Evolutionary conservation across 139 green algal species (phyloP).

Genomic region (Tetraselmis chui): DNA sequence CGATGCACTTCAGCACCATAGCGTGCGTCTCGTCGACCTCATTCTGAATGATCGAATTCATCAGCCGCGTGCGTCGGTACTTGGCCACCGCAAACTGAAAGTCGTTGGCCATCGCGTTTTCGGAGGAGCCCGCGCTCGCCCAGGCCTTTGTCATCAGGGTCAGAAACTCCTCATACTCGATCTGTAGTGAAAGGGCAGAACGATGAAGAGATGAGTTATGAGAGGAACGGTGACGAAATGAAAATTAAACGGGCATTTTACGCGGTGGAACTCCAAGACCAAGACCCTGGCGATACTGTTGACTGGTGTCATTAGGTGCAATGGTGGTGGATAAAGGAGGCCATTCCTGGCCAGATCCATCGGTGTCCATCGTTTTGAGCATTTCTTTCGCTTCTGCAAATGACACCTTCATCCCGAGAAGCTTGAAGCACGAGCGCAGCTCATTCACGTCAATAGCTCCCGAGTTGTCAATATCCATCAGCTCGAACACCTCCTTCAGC

Average conservation of each 20-base stretch:
- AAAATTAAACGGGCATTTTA: no score
- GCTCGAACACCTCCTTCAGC: not conserved
- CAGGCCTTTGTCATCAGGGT: not conserved
- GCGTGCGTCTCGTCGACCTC: not conserved
- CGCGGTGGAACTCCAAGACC: no score
- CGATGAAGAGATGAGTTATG: no score
- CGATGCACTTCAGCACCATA: not conserved
- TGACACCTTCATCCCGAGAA: not conserved
- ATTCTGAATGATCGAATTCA: not conserved
- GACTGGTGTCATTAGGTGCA: no score
- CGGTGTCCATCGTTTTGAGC: not conserved
- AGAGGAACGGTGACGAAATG: no score
- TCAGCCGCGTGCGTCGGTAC: not conserved
- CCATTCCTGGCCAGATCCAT: not conserved
- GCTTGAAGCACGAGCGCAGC: not conserved
- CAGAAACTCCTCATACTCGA: not conserved
- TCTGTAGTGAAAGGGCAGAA: no score
- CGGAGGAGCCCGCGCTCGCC: not conserved
- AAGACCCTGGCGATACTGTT: no score
- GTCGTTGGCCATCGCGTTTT: not conserved
- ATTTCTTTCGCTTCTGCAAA: not conserved
- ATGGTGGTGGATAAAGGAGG: no score
- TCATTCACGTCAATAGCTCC: not conserved
- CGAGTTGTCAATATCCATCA: not conserved
- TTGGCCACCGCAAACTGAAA: not conserved